Evolutionary conservation across 2,329 filamentous ascomycete genomes (phyloP).

Genomic region (Epichloe amarillans): DNA sequence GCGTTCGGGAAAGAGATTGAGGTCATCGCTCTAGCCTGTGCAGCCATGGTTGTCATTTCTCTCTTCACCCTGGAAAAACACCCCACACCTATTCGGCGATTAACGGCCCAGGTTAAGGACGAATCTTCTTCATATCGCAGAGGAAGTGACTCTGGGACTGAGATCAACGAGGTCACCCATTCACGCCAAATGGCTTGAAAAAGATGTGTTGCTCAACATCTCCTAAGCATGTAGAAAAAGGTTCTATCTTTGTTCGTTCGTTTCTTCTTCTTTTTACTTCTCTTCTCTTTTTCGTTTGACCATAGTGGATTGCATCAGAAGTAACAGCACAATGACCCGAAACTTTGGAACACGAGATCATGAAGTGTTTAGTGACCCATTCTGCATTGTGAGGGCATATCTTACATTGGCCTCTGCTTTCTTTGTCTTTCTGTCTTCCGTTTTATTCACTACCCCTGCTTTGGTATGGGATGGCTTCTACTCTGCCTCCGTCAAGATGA

Average conservation of each 20-base stretch:
- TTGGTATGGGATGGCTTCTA: not conserved
- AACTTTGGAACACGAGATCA: not conserved
- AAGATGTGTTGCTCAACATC: not conserved
- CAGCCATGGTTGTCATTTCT: constrained; percentile 29
- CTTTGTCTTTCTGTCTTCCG: not conserved
- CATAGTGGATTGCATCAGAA: not conserved
- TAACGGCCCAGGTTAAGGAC: constrained; percentile 18
- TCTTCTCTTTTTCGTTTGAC: not conserved
- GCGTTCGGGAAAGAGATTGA: constrained; percentile 34
- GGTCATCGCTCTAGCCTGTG: constrained; percentile 31
- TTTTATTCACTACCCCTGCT: not conserved
- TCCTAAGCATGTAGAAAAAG: not conserved
- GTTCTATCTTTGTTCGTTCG: not conserved
- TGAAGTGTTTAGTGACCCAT: not conserved
- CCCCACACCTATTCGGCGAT: constrained; percentile 22
- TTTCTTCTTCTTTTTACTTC: not conserved
- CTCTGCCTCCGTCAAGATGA: not conserved
- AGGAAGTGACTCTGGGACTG: constrained; percentile 25
- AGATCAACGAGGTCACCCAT: constrained; percentile 20
- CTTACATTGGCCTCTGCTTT: not conserved
- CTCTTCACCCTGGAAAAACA: constrained; percentile 30
- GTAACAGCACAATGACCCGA: not conserved
- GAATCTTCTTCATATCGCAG: constrained; percentile 15
- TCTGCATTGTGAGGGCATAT: not conserved
- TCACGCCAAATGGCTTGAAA: constrained; percentile 8